Evolutionary conservation across 371 early-diverging fungal genomes (phyloP), one percentile per base, ranked within the genome.

Genomic region (Encephalitozoon intestinalis): DNA sequence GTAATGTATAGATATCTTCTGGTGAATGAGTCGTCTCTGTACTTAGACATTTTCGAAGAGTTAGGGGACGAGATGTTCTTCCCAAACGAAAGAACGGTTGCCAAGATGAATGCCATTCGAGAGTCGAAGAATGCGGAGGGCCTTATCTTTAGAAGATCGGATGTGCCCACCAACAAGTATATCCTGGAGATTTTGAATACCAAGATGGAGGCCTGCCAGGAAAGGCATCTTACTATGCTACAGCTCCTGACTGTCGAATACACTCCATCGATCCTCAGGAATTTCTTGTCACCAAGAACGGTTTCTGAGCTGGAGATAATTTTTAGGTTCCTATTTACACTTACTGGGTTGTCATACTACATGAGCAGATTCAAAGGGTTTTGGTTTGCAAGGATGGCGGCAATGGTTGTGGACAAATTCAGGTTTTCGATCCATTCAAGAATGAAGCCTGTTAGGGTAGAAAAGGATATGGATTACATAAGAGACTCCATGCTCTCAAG

Each of bases 311-410:
- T 76, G 9, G 68, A 76, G 30, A 34, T 76, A 11, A 28, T 76
- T 12, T 67, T 67, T 31, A 67, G 76, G 37, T 76, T 76, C 52
- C 31, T 76, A 11, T 76, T 76, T 66, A 31, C 68, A 15, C 23
- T 76, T 7, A 54, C 54, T 1, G 43, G 40, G 11, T 18, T 63
- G 31, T 52, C 53, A 15, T 70, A 54, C 52, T 69, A 37, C 30
- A 39, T 76, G 54, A 34, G 69, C 30, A 69, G 43, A 53, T 7
- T 28, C 43, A 39, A 30, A 25, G 31, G 44, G 5, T 64, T 28
- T 18, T 12, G 65, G 50, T 76, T 76, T 68, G 31, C 63, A 39
- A 50, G 50, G 18, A 25, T 76, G 26, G 41, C 49, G 2, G 21
- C 25, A 12, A 25, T 25, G 51, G 31, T 76, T 15, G 25, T 76